phyloP scores from a whole-genome alignment of 2,329 filamentous ascomycete species.

The Colletotrichum magnum region DNA sequence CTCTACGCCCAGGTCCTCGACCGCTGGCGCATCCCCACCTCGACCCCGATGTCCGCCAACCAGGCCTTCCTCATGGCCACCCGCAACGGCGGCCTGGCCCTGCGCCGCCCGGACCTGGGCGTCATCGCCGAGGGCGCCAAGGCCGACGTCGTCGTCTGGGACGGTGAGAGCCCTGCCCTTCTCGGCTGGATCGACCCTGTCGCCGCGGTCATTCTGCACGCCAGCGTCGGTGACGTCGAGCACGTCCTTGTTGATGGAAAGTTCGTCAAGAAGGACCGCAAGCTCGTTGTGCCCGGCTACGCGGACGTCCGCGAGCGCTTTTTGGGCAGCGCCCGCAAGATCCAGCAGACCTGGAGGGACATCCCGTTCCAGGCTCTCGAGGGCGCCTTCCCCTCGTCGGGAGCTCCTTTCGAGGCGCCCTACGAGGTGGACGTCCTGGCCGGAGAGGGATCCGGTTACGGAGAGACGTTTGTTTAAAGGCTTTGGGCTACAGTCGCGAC shows the following conservation, averaged over 20 bases:
- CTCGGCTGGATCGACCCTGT: constrained; percentile 70
- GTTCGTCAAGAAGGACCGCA: constrained; percentile 62
- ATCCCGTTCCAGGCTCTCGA: constrained; percentile 46
- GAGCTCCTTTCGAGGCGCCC: constrained; percentile 28
- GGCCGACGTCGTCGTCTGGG: constrained; percentile 68
- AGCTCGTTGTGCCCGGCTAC: constrained; percentile 50
- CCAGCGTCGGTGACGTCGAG: constrained; percentile 65
- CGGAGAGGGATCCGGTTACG: constrained; percentile 26
- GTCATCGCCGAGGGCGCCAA: constrained; percentile 64
- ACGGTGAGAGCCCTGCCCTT: constrained; percentile 62
- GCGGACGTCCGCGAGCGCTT: constrained; percentile 49
- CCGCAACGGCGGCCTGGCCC: constrained; percentile 64
- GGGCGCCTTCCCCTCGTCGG: constrained; percentile 43
- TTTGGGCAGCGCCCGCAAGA: constrained; percentile 49
- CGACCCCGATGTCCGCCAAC: constrained; percentile 65
- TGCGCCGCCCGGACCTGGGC: constrained; percentile 66
- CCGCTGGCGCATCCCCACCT: constrained; percentile 58
- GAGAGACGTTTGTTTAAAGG: neutral
- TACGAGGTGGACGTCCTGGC: constrained; percentile 19
- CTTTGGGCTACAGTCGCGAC: neutral
- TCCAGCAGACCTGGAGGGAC: constrained; percentile 47
- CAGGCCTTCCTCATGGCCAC: constrained; percentile 71
- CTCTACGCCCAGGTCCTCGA: constrained; percentile 56
- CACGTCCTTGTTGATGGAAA: constrained; percentile 65
- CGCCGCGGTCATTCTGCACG: constrained; percentile 69